Conservation (phyloP, 257 asterid species). For the Solanum chaucha region DNA sequence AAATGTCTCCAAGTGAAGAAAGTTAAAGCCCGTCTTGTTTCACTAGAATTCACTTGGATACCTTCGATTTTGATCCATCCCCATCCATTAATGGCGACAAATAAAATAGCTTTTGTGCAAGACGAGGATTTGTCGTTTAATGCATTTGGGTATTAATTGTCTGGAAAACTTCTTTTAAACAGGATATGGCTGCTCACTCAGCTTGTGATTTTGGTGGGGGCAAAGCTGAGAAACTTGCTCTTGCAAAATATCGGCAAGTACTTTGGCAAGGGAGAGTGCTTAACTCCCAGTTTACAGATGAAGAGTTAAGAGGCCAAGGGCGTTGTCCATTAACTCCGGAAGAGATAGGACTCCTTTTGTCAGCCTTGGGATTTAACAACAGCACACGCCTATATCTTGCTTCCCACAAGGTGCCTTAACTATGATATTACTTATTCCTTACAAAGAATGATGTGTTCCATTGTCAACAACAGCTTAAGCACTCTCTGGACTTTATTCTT, state of each 20-base stretch:
- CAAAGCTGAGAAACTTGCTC: conserved; percentile 33
- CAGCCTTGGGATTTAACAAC: conserved; percentile 29
- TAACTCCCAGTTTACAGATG: conserved; percentile 27
- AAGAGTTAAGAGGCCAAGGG: conserved; percentile 28
- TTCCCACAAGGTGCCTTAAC: conserved; percentile 20
- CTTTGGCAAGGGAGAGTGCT: conserved; percentile 38
- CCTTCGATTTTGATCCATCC: not conserved
- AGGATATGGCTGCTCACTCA: conserved; percentile 39
- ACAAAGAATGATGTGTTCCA: not conserved
- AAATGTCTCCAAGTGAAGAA: not conserved
- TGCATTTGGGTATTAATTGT: not conserved
- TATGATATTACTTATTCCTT: not conserved
- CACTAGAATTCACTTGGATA: not conserved
- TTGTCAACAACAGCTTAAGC: not conserved
- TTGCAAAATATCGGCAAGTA: conserved; percentile 30
- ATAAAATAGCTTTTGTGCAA: not conserved
- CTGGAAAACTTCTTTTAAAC: not conserved
- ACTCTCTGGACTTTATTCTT: not conserved
- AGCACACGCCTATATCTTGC: conserved; percentile 29
- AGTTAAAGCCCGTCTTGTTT: not conserved
- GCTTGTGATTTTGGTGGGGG: conserved; percentile 40
- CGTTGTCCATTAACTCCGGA: conserved; percentile 36
- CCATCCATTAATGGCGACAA: not conserved
- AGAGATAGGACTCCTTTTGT: conserved; percentile 29
- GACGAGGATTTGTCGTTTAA: not conserved